Evolutionary conservation across 805 yeast species (phyloP).

Genomic region (Diddensiella santjacobensis): DNA sequence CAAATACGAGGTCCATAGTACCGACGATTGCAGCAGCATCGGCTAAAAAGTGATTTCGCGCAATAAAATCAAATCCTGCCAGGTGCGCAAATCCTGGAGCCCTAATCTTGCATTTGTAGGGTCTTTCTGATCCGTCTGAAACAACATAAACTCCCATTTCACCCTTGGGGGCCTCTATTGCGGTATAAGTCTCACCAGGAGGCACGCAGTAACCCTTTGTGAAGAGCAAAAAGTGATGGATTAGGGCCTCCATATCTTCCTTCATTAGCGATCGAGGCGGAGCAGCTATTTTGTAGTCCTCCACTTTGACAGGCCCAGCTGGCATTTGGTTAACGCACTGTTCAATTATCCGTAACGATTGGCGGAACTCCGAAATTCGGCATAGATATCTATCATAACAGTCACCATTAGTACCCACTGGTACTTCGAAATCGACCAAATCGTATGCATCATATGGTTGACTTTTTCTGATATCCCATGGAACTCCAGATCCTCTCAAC

Average conservation of each 20-base stretch:
- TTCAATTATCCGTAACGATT: conserved; percentile 80
- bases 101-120: conserved; percentile 87
- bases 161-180: conserved; percentile 92
- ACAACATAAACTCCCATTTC: conserved; percentile 90
- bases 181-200: conserved; percentile 86
- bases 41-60: conserved; percentile 83
- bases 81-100: conserved; percentile 93
- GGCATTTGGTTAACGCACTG: conserved; percentile 92
- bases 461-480: conserved; percentile 78
- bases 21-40: conserved; percentile 93
- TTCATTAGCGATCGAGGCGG: conserved; percentile 82
- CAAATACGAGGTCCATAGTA: conserved; percentile 92
- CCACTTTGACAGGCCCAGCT: conserved; percentile 86
- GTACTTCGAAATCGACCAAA: conserved; percentile 76
- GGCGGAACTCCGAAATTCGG: conserved; percentile 91
- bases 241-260: conserved; percentile 88
- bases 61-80: conserved; percentile 81
- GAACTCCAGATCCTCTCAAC: conserved; percentile 89
- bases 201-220: conserved; percentile 89
- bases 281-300: conserved; percentile 79
- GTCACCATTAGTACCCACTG: conserved; percentile 85
- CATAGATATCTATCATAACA: conserved; percentile 85
- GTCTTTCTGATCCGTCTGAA: conserved; percentile 85
- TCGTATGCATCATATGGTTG: conserved; percentile 91
- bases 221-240: conserved; percentile 82